These are phyloP conservation scores for Lyophyllum decastes DNA, from an alignment of 768 basidiomycete species.

Conservation along the genomic window DNA sequence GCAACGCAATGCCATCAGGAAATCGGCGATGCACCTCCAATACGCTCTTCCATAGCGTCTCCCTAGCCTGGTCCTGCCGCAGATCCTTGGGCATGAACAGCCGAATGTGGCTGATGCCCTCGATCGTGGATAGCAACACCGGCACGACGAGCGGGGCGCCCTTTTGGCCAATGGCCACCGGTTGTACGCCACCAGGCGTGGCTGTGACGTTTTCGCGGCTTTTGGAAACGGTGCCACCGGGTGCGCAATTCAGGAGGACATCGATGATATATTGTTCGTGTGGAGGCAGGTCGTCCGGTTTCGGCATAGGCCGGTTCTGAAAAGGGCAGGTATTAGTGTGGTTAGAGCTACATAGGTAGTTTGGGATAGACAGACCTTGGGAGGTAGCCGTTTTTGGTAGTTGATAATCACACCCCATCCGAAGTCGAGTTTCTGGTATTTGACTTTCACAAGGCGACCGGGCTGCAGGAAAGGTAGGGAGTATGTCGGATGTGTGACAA, in stretches of 20 bases:
- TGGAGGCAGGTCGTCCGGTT: constrained; percentile 69
- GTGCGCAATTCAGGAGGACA: constrained; percentile 81
- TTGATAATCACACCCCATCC: constrained; percentile 97
- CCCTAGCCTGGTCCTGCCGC: constrained; percentile 70
- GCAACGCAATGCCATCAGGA: constrained; percentile 80
- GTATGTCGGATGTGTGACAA: constrained; percentile 94
- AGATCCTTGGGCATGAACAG: constrained; percentile 91
- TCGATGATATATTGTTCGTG: constrained; percentile 94
- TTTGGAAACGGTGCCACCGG: constrained; percentile 60
- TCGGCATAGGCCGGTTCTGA: constrained; percentile 68
- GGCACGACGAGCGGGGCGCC: constrained; percentile 87
- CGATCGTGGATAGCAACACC: constrained; percentile 82
- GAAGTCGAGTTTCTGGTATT: constrained; percentile 85
- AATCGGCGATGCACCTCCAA: constrained; percentile 90
- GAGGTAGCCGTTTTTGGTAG: constrained; percentile 83
- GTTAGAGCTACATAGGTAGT: not conserved
- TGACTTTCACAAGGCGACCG: constrained; percentile 91
- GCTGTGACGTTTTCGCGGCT: constrained; percentile 54
- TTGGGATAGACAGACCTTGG: constrained; percentile 55
- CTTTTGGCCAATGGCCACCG: constrained; percentile 70
- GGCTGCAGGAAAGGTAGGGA: constrained; percentile 91
- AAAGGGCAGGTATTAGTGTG: not conserved
- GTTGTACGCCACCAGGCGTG: constrained; percentile 71
- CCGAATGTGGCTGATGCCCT: constrained; percentile 84
- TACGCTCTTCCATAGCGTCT: constrained; percentile 88